A percentile compares a stretch with the other conserved stretches of the same genome.
Evolutionary conservation across 2,329 filamentous ascomycete species (phyloP).

Genomic region (Dactylonectria macrodidyma): DNA sequence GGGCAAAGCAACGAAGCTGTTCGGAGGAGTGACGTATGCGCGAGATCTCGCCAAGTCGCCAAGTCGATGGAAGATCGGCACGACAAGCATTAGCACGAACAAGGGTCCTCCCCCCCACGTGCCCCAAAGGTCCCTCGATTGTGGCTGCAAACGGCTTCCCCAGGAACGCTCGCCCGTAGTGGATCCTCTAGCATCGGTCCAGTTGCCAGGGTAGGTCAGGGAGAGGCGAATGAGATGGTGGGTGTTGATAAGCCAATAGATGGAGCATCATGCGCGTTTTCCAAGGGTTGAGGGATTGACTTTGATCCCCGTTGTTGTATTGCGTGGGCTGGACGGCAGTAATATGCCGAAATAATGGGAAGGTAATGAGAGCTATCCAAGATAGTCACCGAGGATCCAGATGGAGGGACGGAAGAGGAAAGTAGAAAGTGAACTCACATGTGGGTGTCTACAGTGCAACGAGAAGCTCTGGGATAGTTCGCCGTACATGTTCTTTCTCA

Average conservation of each 20-base stretch:
- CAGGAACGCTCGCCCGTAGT: slow-evolving; percentile 2
- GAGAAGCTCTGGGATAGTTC: background rate
- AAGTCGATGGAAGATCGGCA: slow-evolving; percentile 29
- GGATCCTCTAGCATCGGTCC: background rate
- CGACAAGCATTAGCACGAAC: slow-evolving; percentile 9
- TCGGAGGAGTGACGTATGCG: background rate
- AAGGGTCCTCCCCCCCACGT: slow-evolving; percentile 36
- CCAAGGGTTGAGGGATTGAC: background rate
- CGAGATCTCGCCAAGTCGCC: slow-evolving; percentile 26
- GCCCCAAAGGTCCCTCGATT: slow-evolving; percentile 10
- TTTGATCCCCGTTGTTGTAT: background rate
- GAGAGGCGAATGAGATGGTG: slow-evolving; percentile 22
- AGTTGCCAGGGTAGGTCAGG: background rate
- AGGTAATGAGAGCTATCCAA: slow-evolving; percentile 27
- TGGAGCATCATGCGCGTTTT: background rate
- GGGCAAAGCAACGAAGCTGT: background rate
- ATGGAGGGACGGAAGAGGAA: background rate
- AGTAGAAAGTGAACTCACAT: slow-evolving; percentile 9
- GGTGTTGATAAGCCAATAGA: slow-evolving; percentile 20
- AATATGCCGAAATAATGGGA: slow-evolving; percentile 32
- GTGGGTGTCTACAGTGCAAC: background rate
- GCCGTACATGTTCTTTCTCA: background rate
- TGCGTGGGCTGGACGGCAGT: slow-evolving; percentile 13
- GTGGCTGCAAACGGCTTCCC: slow-evolving; percentile 19
- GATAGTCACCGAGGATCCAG: slow-evolving; percentile 25